phyloP scores from a whole-genome alignment of 164 flowering plant genomes.

The Vitis rotundifolia region DNA sequence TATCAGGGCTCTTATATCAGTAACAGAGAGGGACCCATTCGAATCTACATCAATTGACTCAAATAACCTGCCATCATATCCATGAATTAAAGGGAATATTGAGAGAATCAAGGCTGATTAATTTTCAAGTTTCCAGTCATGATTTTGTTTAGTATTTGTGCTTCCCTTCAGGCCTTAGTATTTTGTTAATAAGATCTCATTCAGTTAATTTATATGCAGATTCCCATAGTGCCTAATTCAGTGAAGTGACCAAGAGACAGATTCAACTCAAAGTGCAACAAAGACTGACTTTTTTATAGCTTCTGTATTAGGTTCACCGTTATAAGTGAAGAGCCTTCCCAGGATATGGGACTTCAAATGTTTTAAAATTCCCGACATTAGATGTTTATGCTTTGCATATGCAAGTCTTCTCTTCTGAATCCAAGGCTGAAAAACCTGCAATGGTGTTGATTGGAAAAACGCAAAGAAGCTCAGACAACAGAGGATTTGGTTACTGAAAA shows the following conservation, averaged over 20 bases:
- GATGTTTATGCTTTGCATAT: conserved; percentile 47
- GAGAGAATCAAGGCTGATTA: no score
- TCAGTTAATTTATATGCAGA: no score
- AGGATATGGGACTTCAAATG: conserved; percentile 31
- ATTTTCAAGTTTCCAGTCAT: no score
- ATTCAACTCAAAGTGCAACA: background rate
- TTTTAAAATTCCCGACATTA: conserved; percentile 39
- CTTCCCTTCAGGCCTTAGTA: no score
- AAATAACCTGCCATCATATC: conserved; percentile 37
- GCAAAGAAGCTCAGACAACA: background rate
- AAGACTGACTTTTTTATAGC: conserved; percentile 36
- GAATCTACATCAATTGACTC: conserved; percentile 27
- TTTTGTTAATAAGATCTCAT: no score
- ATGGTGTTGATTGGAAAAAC: background rate
- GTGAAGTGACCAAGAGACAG: no score
- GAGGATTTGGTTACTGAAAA: no score
- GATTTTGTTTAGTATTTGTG: background rate
- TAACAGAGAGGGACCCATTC: conserved; percentile 24
- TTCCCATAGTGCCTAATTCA: no score
- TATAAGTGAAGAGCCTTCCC: conserved; percentile 37
- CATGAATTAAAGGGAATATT: no score
- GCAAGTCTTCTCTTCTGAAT: conserved; percentile 42
- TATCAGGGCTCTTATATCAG: conserved; percentile 35
- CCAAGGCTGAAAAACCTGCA: conserved; percentile 52
- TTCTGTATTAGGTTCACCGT: conserved; percentile 32